A percentile compares a stretch with the other conserved stretches of the same genome.
Conservation (phyloP, 2,329 filamentous ascomycete species). For the Xylariaceae sp. region DNA sequence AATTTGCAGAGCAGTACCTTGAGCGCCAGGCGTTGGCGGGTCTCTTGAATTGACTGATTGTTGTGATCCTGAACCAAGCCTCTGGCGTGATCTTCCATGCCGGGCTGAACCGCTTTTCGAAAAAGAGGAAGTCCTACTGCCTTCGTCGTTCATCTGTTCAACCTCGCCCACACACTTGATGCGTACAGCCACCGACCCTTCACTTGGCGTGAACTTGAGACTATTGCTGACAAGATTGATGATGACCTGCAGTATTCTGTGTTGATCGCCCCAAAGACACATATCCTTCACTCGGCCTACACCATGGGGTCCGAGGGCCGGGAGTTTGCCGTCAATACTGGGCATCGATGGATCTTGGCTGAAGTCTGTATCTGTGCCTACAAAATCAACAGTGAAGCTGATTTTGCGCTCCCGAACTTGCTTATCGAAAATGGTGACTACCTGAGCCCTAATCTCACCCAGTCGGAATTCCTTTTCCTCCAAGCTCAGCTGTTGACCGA, state of each 20-base stretch:
- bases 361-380: conserved; percentile 43
- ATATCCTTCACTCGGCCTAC: conserved; percentile 74
- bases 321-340: conserved; percentile 34
- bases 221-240: conserved; percentile 92
- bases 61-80: conserved; percentile 45
- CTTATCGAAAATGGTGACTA: conserved; percentile 83
- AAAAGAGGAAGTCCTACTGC: conserved; percentile 48
- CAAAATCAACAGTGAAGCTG: conserved; percentile 66
- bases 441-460: conserved; percentile 77
- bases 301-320: conserved; percentile 60
- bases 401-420: conserved; percentile 79
- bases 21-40: conserved; percentile 21
- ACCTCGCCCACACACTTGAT: conserved; percentile 69
- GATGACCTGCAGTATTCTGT: conserved; percentile 85
- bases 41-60: conserved; percentile 47
- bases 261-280: conserved; percentile 88
- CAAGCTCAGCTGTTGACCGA: conserved; percentile 75
- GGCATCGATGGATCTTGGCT: conserved; percentile 32
- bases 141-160: conserved; percentile 36
- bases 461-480: conserved; percentile 84
- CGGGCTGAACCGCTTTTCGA: conserved; percentile 41
- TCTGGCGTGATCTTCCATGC: conserved; percentile 37
- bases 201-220: conserved; percentile 80
- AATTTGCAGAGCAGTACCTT: conserved; percentile 55
- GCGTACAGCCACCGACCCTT: conserved; percentile 69